These are phyloP conservation scores for Testicularia cyperi DNA, from an alignment of 1,284 basidiomycete genomes.

Conservation along the genomic window DNA sequence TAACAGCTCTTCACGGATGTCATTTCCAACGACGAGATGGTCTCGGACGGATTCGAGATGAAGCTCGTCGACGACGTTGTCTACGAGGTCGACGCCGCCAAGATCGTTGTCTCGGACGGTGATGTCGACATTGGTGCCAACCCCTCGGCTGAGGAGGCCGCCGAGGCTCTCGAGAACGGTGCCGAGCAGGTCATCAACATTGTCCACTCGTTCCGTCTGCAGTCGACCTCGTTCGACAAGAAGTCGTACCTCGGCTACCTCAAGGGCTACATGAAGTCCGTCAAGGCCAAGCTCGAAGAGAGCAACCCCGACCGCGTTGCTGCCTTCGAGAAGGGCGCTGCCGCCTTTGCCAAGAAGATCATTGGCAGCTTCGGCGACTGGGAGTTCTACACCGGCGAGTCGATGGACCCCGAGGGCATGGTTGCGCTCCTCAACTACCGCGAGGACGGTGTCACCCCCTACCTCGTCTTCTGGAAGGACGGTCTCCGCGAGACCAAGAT, in stretches of 20 bases:
- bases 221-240: constrained; percentile 84
- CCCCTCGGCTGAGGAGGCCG: constrained; percentile 76
- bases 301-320: constrained; percentile 71
- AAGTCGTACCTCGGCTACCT: constrained; percentile 82
- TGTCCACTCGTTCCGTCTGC: constrained; percentile 87
- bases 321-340: constrained; percentile 82
- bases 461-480: constrained; percentile 64
- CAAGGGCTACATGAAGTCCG: constrained; percentile 82
- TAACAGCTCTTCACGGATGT: constrained; percentile 70
- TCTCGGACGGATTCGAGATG: constrained; percentile 63
- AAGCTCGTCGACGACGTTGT: constrained; percentile 80
- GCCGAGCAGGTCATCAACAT: constrained; percentile 81
- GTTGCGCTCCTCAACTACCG: constrained; percentile 63
- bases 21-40: constrained; percentile 82
- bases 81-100: constrained; percentile 83
- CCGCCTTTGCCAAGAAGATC: constrained; percentile 68
- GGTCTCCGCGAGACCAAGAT: constrained; percentile 58
- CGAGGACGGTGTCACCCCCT: constrained; percentile 69
- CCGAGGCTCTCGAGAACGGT: constrained; percentile 81
- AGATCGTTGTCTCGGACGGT: constrained; percentile 76
- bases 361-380: constrained; percentile 85
- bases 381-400: constrained; percentile 84
- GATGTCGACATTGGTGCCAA: constrained; percentile 84
- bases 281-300: constrained; percentile 66
- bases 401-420: constrained; percentile 62